Conservation (phyloP, 1,284 basidiomycete species). For the Rhodotorula sp. region DNA sequence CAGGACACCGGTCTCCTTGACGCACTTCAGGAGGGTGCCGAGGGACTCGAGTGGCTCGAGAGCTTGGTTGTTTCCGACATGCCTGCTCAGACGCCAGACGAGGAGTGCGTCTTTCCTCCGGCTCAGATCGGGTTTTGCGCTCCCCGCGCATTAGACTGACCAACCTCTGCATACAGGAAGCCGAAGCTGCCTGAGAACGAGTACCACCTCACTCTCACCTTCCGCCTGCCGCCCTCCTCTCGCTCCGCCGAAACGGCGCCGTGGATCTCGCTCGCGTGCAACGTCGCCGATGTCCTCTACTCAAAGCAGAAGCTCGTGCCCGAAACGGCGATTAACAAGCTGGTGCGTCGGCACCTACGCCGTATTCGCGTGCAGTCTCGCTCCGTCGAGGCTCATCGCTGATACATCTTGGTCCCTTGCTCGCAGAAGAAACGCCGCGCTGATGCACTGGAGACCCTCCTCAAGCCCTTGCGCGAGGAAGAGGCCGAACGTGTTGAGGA, state of each 20-base stretch:
- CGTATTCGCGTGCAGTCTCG: too few species aligned
- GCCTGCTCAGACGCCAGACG: slow-evolving; percentile 9
- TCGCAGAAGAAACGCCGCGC: slow-evolving; percentile 24
- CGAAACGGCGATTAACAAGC: slow-evolving; percentile 13
- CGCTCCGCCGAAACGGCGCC: not conserved
- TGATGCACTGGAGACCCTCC: slow-evolving; percentile 8
- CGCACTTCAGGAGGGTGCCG: slow-evolving; percentile 5
- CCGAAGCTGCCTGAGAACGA: slow-evolving; percentile 7
- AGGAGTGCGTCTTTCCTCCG: slow-evolving; percentile 1
- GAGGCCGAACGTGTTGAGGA: not conserved
- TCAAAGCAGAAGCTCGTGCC: slow-evolving; percentile 19
- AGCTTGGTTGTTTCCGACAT: slow-evolving; percentile 27
- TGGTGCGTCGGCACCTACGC: slow-evolving; percentile 4
- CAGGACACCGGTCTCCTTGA: slow-evolving; percentile 20
- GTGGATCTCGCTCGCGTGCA: slow-evolving; percentile 22
- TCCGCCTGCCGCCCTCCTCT: slow-evolving; percentile 8
- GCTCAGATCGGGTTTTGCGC: too few species aligned
- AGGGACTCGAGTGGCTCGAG: slow-evolving; percentile 19
- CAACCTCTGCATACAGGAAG: not conserved
- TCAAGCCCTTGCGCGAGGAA: slow-evolving; percentile 10
- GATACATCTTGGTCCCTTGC: not conserved
- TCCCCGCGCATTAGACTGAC: too few species aligned
- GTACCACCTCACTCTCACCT: slow-evolving; percentile 23
- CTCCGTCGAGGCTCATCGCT: not conserved
- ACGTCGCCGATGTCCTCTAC: slow-evolving; percentile 30